Evolutionary conservation across 2,329 filamentous ascomycete species (phyloP).

Genomic region (Nemania sp.): DNA sequence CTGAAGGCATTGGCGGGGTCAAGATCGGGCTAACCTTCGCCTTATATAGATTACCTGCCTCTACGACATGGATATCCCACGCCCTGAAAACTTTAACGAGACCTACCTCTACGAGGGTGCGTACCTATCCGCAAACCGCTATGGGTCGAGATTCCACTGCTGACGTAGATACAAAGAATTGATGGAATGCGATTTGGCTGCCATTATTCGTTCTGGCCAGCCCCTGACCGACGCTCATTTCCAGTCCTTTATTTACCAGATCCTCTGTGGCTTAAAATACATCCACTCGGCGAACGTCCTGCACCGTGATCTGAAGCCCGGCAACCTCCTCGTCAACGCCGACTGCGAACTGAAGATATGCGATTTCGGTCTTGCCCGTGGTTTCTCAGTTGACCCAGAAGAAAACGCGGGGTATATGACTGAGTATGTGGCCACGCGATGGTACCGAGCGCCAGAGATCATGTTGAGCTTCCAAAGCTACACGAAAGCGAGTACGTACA

Average conservation of each 20-base stretch:
- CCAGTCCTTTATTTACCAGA: conserved; percentile 99
- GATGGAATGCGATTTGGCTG: conserved; percentile 98
- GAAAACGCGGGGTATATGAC: conserved; percentile 99
- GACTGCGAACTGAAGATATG: conserved; percentile 99
- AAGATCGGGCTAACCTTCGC: conserved; percentile 22
- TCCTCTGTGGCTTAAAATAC: conserved; percentile 97
- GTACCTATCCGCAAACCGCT: conserved; percentile 32
- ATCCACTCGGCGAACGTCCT: conserved; percentile 98
- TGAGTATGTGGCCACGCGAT: conserved; percentile 96
- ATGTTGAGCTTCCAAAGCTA: conserved; percentile 99
- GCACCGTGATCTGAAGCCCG: conserved; percentile 95
- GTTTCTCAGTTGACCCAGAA: conserved; percentile 95
- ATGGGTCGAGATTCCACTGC: conserved; percentile 21
- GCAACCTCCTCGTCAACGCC: conserved; percentile 95
- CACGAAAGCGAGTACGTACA: conserved; percentile 96
- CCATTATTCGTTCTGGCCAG: conserved; percentile 96
- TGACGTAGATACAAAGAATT: conserved; percentile 65
- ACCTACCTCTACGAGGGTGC: conserved; percentile 97
- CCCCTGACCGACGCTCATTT: conserved; percentile 98
- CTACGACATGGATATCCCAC: conserved; percentile 99
- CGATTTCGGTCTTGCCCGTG: conserved; percentile 94
- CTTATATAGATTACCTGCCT: conserved; percentile 92
- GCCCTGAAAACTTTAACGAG: conserved; percentile 98
- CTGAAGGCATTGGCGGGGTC: conserved; percentile 39
- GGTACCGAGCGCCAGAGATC: conserved; percentile 94